A percentile compares a stretch with the other conserved stretches of the same genome.
These are phyloP conservation scores for Haplographium delicatum DNA, from an alignment of 495 filamentous ascomycete genomes.

Conservation along the genomic window DNA sequence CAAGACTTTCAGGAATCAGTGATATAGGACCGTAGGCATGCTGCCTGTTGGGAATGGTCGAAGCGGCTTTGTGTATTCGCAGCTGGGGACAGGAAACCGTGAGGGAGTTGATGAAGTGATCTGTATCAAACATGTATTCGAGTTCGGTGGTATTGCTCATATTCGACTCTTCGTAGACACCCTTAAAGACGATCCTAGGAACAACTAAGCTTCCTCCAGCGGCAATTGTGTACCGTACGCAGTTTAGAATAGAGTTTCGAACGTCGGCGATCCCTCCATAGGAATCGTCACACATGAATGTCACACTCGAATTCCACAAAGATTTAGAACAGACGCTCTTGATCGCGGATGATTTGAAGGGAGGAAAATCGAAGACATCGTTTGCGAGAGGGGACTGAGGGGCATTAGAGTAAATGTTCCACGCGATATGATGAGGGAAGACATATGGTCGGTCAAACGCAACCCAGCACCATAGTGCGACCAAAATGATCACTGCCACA, in stretches of 20 bases:
- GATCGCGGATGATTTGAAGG: constrained; percentile 17
- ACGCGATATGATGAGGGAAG: constrained; percentile 5
- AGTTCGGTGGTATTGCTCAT: background rate
- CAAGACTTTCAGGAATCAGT: constrained; percentile 12
- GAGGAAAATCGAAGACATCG: constrained; percentile 17
- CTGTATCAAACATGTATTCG: constrained; percentile 18
- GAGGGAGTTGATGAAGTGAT: constrained; percentile 16
- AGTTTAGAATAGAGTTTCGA: constrained; percentile 22
- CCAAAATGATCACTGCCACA: constrained; percentile 7
- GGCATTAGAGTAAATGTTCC: constrained; percentile 6
- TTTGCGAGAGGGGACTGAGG: constrained; percentile 1
- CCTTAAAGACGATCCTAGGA: constrained; percentile 13
- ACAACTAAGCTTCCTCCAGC: constrained; percentile 20
- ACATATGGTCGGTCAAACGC: constrained; percentile 14
- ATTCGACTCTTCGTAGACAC: constrained; percentile 1
- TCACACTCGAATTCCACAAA: constrained; percentile 16
- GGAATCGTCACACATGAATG: constrained; percentile 22
- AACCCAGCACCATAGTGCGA: constrained; percentile 18
- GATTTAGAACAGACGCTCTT: constrained; percentile 17
- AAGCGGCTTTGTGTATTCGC: background rate
- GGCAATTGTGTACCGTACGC: constrained; percentile 25
- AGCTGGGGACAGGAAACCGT: constrained; percentile 13
- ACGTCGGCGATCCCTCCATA: constrained; percentile 17
- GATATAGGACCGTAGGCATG: background rate
- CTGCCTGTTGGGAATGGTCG: background rate